A percentile compares a stretch with the other conserved stretches of the same genome.
Evolutionary conservation across 257 asterid genomes (phyloP).

Genomic region (Ehretia macrophylla): DNA sequence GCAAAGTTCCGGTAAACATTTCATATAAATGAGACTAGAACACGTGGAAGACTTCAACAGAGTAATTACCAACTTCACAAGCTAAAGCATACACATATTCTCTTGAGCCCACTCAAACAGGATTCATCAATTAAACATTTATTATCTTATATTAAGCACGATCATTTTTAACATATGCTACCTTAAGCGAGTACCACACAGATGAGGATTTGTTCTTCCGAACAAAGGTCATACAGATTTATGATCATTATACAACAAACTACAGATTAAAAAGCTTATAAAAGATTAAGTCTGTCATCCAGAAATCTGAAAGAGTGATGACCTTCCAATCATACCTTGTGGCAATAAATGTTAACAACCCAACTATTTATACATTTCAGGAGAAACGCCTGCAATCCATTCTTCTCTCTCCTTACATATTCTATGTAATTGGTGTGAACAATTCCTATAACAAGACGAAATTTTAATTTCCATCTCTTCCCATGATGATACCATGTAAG

Average conservation of each 20-base stretch:
- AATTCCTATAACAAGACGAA: conserved; percentile 75
- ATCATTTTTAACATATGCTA: too few relatives aligned
- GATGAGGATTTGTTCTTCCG: too few relatives aligned
- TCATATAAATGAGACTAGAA: too few relatives aligned
- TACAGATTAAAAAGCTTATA: too few relatives aligned
- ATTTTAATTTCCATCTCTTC: conserved; percentile 86
- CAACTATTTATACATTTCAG: conserved; percentile 80
- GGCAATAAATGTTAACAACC: conserved; percentile 92
- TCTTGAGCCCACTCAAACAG: too few relatives aligned
- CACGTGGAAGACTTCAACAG: too few relatives aligned
- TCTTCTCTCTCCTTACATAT: conserved; percentile 89
- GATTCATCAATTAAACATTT: too few relatives aligned
- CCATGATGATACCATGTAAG: conserved; percentile 99
- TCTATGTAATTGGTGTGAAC: conserved; percentile 94
- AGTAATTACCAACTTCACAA: too few relatives aligned
- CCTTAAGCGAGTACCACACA: too few relatives aligned
- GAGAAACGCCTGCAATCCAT: conserved; percentile 68
- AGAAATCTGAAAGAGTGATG: neutral
- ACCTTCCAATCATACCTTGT: conserved; percentile 47
- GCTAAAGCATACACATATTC: too few relatives aligned
- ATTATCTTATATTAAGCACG: too few relatives aligned
- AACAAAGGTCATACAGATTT: neutral
- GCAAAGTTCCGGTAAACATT: too few relatives aligned
- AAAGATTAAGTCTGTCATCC: neutral
- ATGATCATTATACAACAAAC: neutral